These are phyloP conservation scores for Carex arenaria DNA, from an alignment of 202 grass and related monocot species.

Conservation along the genomic window DNA sequence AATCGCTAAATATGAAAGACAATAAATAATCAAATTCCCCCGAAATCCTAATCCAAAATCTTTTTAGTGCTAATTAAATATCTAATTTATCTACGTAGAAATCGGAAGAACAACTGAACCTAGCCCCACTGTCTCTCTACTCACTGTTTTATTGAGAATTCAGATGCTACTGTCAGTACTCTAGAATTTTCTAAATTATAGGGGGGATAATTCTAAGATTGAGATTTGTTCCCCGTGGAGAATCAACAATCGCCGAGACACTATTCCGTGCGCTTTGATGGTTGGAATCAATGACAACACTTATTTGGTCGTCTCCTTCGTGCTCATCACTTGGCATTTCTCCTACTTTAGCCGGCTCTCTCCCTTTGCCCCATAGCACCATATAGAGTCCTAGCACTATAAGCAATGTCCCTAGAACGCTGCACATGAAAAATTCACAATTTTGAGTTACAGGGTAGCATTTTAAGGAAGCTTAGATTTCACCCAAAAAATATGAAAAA, in stretches of 20 bases:
- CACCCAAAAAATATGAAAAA: neutral
- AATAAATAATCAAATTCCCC: neutral
- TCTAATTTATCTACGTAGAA: neutral
- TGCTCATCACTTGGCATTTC: constrained; percentile 12
- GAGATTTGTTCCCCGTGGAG: neutral
- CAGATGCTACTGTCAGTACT: neutral
- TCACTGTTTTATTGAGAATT: neutral
- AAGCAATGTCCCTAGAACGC: constrained; percentile 47
- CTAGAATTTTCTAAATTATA: neutral
- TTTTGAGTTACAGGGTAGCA: neutral
- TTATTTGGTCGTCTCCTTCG: constrained; percentile 6
- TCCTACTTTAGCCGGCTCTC: constrained; percentile 37
- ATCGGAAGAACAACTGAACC: neutral
- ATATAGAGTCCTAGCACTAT: constrained; percentile 61
- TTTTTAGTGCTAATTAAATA: neutral
- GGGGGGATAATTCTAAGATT: constrained; percentile 1
- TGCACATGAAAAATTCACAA: neutral
- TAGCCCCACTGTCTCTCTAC: neutral
- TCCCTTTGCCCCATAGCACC: constrained; percentile 74
- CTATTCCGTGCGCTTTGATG: neutral
- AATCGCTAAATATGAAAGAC: neutral
- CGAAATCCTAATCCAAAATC: neutral
- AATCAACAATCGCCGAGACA: neutral
- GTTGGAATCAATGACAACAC: constrained; percentile 23
- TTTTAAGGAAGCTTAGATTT: no score